Evolutionary conservation across 345 rosid genomes (phyloP).

Genomic region (Diplotaxis tenuifolia): DNA sequence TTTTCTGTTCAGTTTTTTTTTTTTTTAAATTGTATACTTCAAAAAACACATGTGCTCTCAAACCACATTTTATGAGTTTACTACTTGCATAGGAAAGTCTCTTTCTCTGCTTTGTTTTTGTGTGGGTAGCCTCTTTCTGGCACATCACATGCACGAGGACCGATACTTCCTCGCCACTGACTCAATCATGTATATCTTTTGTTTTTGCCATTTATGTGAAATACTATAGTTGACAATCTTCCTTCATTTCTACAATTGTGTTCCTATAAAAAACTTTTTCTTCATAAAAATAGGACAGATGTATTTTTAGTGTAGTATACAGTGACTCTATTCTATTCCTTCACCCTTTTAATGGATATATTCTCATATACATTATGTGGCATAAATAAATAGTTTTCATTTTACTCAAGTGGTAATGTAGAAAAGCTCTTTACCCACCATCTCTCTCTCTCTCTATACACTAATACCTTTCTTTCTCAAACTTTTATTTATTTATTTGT

Average conservation of each 20-base stretch:
- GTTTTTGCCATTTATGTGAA: slow-evolving; percentile 27
- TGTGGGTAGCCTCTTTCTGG: slow-evolving; percentile 21
- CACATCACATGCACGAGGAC: slow-evolving; percentile 30
- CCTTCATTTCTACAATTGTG: slow-evolving; percentile 16
- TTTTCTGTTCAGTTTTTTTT: not conserved
- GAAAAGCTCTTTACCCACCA: slow-evolving; percentile 36
- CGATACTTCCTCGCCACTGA: slow-evolving; percentile 20
- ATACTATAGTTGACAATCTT: slow-evolving; percentile 19
- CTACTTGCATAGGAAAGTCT: not conserved
- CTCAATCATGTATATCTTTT: slow-evolving; percentile 9
- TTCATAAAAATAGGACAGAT: not conserved
- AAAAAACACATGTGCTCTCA: slow-evolving; percentile 10
- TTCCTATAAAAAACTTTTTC: not conserved
- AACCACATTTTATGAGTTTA: not conserved
- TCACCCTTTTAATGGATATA: slow-evolving; percentile 31
- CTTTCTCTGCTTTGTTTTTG: slow-evolving; percentile 11
- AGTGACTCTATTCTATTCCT: slow-evolving; percentile 12
- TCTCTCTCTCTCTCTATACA: slow-evolving; percentile 30
- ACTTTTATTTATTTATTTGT: not conserved
- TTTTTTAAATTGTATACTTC: not conserved
- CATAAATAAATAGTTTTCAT: slow-evolving; percentile 21
- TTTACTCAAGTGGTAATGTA: slow-evolving; percentile 37
- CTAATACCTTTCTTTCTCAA: slow-evolving; percentile 19
- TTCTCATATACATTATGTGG: slow-evolving; percentile 32
- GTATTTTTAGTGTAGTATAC: not conserved